Conservation (phyloP, 176 grass and related monocot species). For the Luzula sylvatica region DNA sequence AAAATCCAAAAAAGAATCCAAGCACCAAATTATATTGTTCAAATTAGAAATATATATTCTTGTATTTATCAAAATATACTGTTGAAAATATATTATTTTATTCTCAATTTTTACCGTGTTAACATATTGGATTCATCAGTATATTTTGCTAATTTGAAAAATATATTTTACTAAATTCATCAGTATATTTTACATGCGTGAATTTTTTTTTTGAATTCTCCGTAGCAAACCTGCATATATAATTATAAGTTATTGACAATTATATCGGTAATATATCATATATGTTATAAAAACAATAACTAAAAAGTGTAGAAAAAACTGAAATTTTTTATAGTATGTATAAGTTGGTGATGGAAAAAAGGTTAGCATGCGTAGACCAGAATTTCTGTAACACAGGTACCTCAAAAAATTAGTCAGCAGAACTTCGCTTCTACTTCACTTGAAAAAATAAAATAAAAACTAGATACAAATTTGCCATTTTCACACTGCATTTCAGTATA, state of each 20-base stretch:
- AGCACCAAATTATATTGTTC: too few relatives aligned
- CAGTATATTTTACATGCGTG: too few relatives aligned
- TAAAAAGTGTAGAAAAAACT: background rate
- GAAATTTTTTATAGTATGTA: background rate
- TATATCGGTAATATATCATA: background rate
- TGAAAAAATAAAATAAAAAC: background rate
- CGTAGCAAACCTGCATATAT: background rate
- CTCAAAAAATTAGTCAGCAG: constrained; percentile 3
- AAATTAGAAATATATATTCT: too few relatives aligned
- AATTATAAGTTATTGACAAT: background rate
- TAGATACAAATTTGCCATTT: too few relatives aligned
- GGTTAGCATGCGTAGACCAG: constrained; percentile 7
- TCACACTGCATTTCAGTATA: too few relatives aligned
- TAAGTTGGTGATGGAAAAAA: constrained; percentile 19
- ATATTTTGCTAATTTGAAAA: too few relatives aligned
- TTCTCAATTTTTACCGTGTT: too few relatives aligned
- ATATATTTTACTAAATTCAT: too few relatives aligned
- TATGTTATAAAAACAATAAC: background rate
- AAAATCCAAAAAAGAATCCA: too few relatives aligned
- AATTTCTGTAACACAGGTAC: constrained; percentile 4
- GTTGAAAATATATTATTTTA: too few relatives aligned
- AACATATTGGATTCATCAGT: too few relatives aligned
- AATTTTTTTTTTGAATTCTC: background rate
- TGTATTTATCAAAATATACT: too few relatives aligned
- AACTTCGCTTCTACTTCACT: constrained; percentile 25